Evolutionary conservation across 225 moss, liverwort and hornwort genomes (phyloP), one percentile per base, ranked within the genome.

Genomic region (Straminergon stramineum): DNA sequence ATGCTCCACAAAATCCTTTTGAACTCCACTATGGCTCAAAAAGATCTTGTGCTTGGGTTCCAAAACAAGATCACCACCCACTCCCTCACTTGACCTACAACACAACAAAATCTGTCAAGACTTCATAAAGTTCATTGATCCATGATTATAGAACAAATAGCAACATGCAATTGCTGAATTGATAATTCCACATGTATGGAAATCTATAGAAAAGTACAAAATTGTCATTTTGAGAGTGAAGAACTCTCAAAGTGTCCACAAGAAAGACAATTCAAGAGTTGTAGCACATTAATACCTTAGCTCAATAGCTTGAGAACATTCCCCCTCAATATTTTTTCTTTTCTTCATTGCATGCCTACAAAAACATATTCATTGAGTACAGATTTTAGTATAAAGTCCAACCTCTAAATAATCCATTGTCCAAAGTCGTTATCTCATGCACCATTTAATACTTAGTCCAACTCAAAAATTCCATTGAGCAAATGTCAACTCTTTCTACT

Each of bases 231-330:
- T 39, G 14, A 70, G 2, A n/a, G 4, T 4, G 35, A 35, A 35
- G 5, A 19, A 11, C 5, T 2, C 10, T 67, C 19, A 2, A 0
- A 4, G 10, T 3, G 10, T 18, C 19, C 5, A 19, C 3, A 0
- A 35, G 3, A 70, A 70, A 1, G 15, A 1, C 4, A 26, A 1
- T 71, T 41, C 27, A 71, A 71, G 41, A 71, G 5, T 71, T 71
- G 41, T 41, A 71, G 35, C 11, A 67, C 35, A 19, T 67, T n/a
- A n/a, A n/a, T 4, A 35, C 35, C 35, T 10, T 19, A 3, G 20
- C 6, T 67, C 9, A 4, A 7, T 1, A 35, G 13, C 28, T 3
- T 37, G 19, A 19, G 20, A 35, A 35, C 35, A 20, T 67, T 67
- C 11, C 6, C 20, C 35, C 34, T 17, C 35, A 19, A 35, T 20